phyloP scores from a whole-genome alignment of 2,329 filamentous ascomycete genomes.

The Ophiostoma montium region DNA sequence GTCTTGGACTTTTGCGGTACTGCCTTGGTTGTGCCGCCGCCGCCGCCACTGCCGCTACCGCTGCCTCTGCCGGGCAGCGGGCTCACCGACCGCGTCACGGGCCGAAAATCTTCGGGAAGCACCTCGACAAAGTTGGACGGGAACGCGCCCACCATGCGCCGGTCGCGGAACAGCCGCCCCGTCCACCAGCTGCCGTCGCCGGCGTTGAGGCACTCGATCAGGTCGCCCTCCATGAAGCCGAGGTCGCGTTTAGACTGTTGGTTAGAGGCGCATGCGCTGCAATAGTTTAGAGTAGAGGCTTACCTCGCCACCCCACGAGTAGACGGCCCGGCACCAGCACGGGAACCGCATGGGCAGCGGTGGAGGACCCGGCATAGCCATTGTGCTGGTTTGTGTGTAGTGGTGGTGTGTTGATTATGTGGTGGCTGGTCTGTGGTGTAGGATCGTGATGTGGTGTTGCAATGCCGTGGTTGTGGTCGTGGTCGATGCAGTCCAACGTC shows the following conservation, averaged over 20 bases:
- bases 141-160: slow-evolving; percentile 81
- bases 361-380: slow-evolving; percentile 16
- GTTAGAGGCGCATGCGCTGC: too few species aligned
- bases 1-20: slow-evolving; percentile 46
- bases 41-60: too few species aligned
- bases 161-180: slow-evolving; percentile 76
- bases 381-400: not conserved
- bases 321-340: slow-evolving; percentile 23
- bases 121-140: slow-evolving; percentile 96
- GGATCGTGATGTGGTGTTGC: not conserved
- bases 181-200: slow-evolving; percentile 99
- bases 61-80: slow-evolving; percentile 44
- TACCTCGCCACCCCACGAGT: slow-evolving; percentile 85
- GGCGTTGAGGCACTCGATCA: slow-evolving; percentile 96
- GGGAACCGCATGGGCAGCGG: slow-evolving; percentile 10
- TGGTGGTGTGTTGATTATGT: not conserved
- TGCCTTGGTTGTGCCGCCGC: slow-evolving; percentile 38
- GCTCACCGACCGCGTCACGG: slow-evolving; percentile 48
- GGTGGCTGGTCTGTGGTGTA: not conserved
- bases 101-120: slow-evolving; percentile 71
- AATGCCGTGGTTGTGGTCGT: too few species aligned
- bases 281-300: slow-evolving; percentile 8
- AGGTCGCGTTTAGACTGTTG: slow-evolving; percentile 73
- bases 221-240: slow-evolving; percentile 91
- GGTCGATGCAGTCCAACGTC: too few species aligned